Base-by-base conservation (phyloP, 257 asterid species). In the Solanum peruvianum region DNA sequence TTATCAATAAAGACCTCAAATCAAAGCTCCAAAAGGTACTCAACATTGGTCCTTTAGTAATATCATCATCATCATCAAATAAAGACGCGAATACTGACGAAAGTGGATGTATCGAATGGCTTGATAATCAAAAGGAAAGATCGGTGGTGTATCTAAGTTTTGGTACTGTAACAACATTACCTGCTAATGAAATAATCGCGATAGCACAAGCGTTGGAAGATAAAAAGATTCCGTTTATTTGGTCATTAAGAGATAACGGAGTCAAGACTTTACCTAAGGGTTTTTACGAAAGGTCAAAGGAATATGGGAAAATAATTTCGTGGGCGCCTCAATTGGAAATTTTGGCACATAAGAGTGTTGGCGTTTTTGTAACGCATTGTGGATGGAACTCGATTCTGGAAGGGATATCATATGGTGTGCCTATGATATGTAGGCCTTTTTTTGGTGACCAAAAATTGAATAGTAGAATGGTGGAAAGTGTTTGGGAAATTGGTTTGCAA, bases 301-400 rank as follows among this genome's bases (percentile, higher is more conserved):
- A 78, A 16, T 58, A 70, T 18, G 95, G 96, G 76, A 93, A 91
- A 85, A 82, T 91, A 13, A 94, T 94, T 1, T 8, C 94, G 11
- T 94, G 98, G 98, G 98, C 98, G 6, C 98, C 98, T 1, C 98
- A 94, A 71, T 21, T 75, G 69, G 88, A 81, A 33, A 92, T 93
- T 13, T 93, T 95, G 10, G 91, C 73, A 56, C 93, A 92, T 41
- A 35, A 60, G 3, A 86, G 84, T 3, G 90, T 94, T 5, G 96
- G 95, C 7, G 94, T 85, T 11, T 94, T 94, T 64, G 86, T 94
- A 31, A 94, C 94, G n/a, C 98, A 95, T 83, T 90, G 98, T 49
- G 98, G 98, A 0, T 95, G 98, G 98, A 94, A 95, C 29, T 95
- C 98, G 31, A 78, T 94, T 18, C 76, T 91, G 25, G 98, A 95